Base-by-base conservation (phyloP, 768 basidiomycete species). In the Boletus insuetus region DNA sequence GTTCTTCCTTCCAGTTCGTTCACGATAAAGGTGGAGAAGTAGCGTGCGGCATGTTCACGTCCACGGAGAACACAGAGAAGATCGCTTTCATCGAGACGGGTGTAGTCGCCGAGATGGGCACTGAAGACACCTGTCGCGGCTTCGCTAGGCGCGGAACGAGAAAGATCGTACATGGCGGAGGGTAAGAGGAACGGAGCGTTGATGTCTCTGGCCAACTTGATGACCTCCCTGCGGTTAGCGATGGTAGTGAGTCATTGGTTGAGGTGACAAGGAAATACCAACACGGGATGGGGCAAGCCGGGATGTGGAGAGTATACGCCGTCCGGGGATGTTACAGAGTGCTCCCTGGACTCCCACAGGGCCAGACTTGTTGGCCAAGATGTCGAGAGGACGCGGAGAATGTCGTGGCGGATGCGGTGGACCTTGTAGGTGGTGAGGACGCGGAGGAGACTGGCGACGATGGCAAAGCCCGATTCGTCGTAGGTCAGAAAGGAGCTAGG, bases 111-210 rank as follows among this genome's bases (percentile, higher is more conserved):
- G 20, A 71, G 71, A 47, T 68, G 54, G 19, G 72, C 62, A 58
- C 69, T 76, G 51, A 69, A 75, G 65, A 79, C 74, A 7, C 85
- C 87, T 7, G 75, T 68, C 29, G 80, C 80, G 34, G 82, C 81
- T 46, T 82, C 81, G 62, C 83, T 88, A 2, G 86, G 82, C 31
- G 80, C 72, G 61, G 73, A 82, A 39, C 89, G 85, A 20, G 85
- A 89, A 40, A 91, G 79, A 67, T 91, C 89, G 68, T 91, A 91
- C 71, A 89, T 88, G 6, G 88, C 88, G 29, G 89, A 79, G 6
- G 88, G 87, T 4, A 90, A 75, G 34, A 91, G 79, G 59, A 83
- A 79, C 0, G 73, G 74, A 0, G 82, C 77, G 40, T 80, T 70
- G 26, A 79, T 77, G 52, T 80, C 79, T 54, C 82, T 77, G 20